Conservation (phyloP, 2,329 filamentous ascomycete genomes). For the Talaromyces islandicus region DNA sequence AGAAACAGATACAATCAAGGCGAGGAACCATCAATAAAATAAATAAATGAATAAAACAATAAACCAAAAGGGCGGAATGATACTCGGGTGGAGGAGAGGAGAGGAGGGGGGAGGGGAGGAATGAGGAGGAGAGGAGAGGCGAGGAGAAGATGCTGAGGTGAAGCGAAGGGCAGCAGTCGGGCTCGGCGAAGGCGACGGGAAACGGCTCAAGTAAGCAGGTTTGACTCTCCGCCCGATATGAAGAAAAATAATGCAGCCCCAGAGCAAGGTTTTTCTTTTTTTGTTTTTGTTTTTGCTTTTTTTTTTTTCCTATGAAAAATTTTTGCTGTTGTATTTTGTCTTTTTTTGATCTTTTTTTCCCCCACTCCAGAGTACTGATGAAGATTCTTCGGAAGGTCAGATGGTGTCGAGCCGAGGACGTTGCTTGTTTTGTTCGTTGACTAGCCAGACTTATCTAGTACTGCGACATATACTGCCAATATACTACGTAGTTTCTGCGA, state of each 20-base stretch:
- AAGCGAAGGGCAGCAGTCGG: neutral
- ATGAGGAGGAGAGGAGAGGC: neutral
- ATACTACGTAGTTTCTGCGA: neutral
- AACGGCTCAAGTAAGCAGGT: neutral
- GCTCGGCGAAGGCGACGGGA: constrained; percentile 10
- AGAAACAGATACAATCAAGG: neutral
- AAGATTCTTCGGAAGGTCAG: neutral
- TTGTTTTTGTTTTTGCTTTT: no score
- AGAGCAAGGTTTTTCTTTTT: neutral
- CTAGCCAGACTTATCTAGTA: neutral
- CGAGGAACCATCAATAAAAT: constrained; percentile 7
- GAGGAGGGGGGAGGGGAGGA: neutral
- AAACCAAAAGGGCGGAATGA: neutral
- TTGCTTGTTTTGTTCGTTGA: neutral
- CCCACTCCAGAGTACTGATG: neutral
- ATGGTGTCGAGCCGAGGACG: neutral
- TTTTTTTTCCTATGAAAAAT: neutral
- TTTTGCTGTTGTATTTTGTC: no score
- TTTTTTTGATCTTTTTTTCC: neutral
- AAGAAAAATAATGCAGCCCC: neutral
- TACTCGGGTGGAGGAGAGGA: neutral
- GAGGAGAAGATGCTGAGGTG: neutral
- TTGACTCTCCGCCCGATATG: neutral
- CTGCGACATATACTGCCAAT: neutral
- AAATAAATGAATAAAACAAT: neutral